A percentile compares a stretch with the other conserved stretches of the same genome.
Evolutionary conservation across 441 rosid genomes (phyloP).

Genomic region (Adansonia grandidieri): DNA sequence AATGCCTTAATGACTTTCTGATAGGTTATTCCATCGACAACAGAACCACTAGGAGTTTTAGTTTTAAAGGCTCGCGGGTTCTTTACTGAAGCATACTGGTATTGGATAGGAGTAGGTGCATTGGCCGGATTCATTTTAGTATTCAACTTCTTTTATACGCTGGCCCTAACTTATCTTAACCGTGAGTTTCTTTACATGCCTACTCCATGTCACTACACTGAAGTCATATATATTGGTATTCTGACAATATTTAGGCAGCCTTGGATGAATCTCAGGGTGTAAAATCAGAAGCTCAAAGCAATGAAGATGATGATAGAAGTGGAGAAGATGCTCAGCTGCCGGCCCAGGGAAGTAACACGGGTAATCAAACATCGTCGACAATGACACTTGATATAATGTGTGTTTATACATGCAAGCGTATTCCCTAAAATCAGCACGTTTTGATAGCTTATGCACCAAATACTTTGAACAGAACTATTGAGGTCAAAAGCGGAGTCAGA

Average conservation of each 20-base stretch:
- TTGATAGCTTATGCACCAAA: too few relatives aligned
- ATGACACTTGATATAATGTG: too few relatives aligned
- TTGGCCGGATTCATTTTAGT: conserved; percentile 16
- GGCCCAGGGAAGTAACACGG: too few relatives aligned
- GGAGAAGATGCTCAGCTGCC: too few relatives aligned
- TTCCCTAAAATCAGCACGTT: too few relatives aligned
- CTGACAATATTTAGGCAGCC: conserved; percentile 43
- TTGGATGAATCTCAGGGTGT: conserved; percentile 59
- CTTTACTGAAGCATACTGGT: conserved; percentile 47
- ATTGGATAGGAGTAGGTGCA: conserved; percentile 9
- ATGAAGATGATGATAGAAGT: too few relatives aligned
- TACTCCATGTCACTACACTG: not conserved
- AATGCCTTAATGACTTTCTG: not conserved
- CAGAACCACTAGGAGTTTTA: conserved; percentile 33
- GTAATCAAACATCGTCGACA: too few relatives aligned
- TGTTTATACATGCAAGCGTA: too few relatives aligned
- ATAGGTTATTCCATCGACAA: conserved; percentile 30
- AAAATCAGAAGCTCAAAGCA: conserved; percentile 42
- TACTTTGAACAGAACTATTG: too few relatives aligned
- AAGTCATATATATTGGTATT: too few relatives aligned
- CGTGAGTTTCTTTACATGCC: conserved; percentile 18
- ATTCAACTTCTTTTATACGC: conserved; percentile 12
- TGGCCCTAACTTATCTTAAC: conserved; percentile 17
- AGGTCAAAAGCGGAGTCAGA: too few relatives aligned
- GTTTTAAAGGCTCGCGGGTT: conserved; percentile 49